Percentiles rank a stretch among this genome's conserved stretches.
Evolutionary conservation across 140 eudicot genomes (phyloP).

Genomic region (Anethum foeniculum): DNA sequence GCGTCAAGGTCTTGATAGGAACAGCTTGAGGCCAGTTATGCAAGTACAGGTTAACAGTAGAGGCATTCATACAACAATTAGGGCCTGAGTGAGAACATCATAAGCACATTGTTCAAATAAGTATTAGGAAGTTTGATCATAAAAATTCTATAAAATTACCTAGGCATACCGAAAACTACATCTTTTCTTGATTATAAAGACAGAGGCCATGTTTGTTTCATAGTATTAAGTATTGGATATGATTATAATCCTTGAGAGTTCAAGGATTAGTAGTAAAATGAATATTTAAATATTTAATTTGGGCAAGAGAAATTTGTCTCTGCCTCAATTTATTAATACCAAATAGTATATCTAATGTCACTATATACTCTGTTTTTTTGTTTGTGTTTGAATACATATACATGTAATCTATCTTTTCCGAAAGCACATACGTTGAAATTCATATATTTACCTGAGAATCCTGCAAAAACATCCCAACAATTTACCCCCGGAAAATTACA

Average conservation of each 20-base stretch:
- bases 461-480: background rate
- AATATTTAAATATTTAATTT: too few relatives aligned
- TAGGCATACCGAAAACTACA: too few relatives aligned
- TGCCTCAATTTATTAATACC: too few relatives aligned
- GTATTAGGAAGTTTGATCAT: background rate
- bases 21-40: background rate
- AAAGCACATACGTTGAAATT: background rate
- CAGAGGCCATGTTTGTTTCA: too few relatives aligned
- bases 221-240: too few relatives aligned
- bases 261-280: too few relatives aligned
- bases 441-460: background rate
- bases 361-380: too few relatives aligned
- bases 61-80: slow-evolving; percentile 2
- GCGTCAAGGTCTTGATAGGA: background rate
- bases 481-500: background rate
- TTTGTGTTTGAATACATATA: background rate
- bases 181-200: too few relatives aligned
- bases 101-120: background rate
- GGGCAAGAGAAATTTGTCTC: too few relatives aligned
- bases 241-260: too few relatives aligned
- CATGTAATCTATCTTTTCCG: background rate
- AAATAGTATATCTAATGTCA: too few relatives aligned
- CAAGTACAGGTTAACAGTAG: background rate
- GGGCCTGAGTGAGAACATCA: background rate
- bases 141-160: too few relatives aligned